These are phyloP conservation scores for Castanospermum australe DNA, from an alignment of 306 rosid species.

Conservation along the genomic window DNA sequence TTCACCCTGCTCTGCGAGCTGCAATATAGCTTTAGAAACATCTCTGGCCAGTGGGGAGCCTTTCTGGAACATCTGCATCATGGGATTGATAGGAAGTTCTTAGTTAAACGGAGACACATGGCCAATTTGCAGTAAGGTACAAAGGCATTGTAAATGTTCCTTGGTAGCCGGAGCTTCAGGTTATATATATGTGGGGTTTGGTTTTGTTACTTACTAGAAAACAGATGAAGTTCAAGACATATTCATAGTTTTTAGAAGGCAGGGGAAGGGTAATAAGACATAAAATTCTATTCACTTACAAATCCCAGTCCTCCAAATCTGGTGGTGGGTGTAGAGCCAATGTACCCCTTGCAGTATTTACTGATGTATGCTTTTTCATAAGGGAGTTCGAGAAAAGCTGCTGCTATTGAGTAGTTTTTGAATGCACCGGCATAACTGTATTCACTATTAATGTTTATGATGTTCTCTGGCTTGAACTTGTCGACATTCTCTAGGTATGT, in stretches of 20 bases:
- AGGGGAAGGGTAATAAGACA: neutral
- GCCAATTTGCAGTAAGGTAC: neutral
- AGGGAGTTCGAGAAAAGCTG: slow-evolving; percentile 77
- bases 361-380: slow-evolving; percentile 52
- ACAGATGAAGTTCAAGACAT: neutral
- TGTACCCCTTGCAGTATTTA: slow-evolving; percentile 46
- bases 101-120: neutral
- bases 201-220: neutral
- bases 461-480: slow-evolving; percentile 30
- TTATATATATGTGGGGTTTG: neutral
- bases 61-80: slow-evolving; percentile 63
- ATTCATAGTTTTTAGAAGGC: neutral
- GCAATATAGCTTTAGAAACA: slow-evolving; percentile 53
- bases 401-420: slow-evolving; percentile 35
- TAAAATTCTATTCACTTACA: slow-evolving; percentile 43
- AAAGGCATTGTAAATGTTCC: neutral
- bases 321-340: slow-evolving; percentile 31
- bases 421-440: slow-evolving; percentile 22
- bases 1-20: slow-evolving; percentile 44
- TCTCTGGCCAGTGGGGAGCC: slow-evolving; percentile 74
- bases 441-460: slow-evolving; percentile 21
- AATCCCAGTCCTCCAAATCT: slow-evolving; percentile 78
- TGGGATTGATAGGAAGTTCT: neutral
- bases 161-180: neutral
- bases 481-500: slow-evolving; percentile 43